phyloP scores from a whole-genome alignment of 352 stramenopile species.

The Phytophthora europaea region DNA sequence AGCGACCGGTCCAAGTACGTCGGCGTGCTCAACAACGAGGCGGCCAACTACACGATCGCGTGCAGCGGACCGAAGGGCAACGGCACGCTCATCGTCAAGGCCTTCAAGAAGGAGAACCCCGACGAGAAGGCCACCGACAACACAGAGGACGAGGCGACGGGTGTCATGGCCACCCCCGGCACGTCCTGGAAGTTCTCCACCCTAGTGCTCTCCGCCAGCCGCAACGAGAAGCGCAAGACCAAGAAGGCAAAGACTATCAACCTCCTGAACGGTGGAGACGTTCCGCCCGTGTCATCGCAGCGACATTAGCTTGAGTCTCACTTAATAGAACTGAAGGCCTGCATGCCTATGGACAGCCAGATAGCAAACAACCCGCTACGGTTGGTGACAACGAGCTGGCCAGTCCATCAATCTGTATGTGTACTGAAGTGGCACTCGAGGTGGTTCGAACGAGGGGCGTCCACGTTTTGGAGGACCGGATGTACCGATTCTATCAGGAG shows the following conservation, averaged over 20 bases:
- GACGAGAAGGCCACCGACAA: constrained; percentile 14
- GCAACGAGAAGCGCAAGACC: constrained; percentile 65
- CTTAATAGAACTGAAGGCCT: constrained; percentile 27
- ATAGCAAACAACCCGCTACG: constrained; percentile 20
- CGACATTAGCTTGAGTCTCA: constrained; percentile 11
- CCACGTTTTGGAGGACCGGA: constrained; percentile 4
- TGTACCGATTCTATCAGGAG: background rate
- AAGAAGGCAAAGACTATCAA: constrained; percentile 81
- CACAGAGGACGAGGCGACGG: constrained; percentile 20
- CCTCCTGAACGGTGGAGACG: constrained; percentile 43
- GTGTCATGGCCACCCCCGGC: constrained; percentile 67
- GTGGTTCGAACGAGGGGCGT: constrained; percentile 1
- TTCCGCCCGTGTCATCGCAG: constrained; percentile 25
- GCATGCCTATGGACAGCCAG: background rate
- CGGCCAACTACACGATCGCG: constrained; percentile 77
- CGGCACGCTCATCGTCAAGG: constrained; percentile 80
- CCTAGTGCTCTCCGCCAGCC: constrained; percentile 68
- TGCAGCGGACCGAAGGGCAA: constrained; percentile 74
- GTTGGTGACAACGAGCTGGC: background rate
- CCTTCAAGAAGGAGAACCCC: constrained; percentile 63
- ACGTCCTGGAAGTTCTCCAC: constrained; percentile 85
- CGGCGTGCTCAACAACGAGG: constrained; percentile 62
- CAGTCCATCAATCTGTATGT: background rate
- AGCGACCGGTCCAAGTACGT: constrained; percentile 79
- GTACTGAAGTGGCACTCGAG: background rate